A percentile compares a stretch with the other conserved stretches of the same genome.
Conservation (phyloP, 352 stramenopile species). For the Phytophthora sojae region DNA sequence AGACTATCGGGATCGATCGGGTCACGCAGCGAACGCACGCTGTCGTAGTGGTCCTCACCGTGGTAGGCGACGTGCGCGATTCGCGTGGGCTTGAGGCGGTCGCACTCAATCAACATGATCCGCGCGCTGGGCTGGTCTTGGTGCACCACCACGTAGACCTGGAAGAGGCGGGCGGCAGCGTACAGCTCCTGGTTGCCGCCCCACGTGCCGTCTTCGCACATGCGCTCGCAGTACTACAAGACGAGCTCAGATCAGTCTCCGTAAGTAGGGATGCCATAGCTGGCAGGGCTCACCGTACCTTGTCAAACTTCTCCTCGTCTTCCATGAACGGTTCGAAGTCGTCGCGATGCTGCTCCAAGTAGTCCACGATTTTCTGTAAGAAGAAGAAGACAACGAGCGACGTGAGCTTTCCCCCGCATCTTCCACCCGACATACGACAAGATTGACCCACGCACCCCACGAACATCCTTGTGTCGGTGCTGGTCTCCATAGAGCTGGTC, state of each 20-base stretch:
- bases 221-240: slow-evolving; percentile 75
- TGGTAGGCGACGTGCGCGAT: slow-evolving; percentile 76
- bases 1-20: slow-evolving; percentile 34
- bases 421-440: background rate
- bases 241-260: background rate
- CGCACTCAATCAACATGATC: slow-evolving; percentile 81
- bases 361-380: slow-evolving; percentile 69
- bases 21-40: slow-evolving; percentile 64
- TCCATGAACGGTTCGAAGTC: slow-evolving; percentile 92
- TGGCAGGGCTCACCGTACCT: slow-evolving; percentile 40
- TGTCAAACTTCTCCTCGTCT: slow-evolving; percentile 87
- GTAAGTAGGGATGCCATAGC: no score
- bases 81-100: slow-evolving; percentile 51
- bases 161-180: slow-evolving; percentile 72
- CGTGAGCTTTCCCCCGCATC: background rate
- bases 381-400: background rate
- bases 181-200: slow-evolving; percentile 87
- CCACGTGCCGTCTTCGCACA: slow-evolving; percentile 84
- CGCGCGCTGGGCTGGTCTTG: slow-evolving; percentile 54
- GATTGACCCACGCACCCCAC: slow-evolving; percentile 45
- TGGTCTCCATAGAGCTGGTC: slow-evolving; percentile 85
- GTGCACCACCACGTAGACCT: slow-evolving; percentile 82
- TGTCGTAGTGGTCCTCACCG: slow-evolving; percentile 87
- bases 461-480: slow-evolving; percentile 67
- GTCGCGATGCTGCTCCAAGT: slow-evolving; percentile 71